Evolutionary conservation across 1,284 basidiomycete species (phyloP).

Genomic region (Sporisorium exsertum): DNA sequence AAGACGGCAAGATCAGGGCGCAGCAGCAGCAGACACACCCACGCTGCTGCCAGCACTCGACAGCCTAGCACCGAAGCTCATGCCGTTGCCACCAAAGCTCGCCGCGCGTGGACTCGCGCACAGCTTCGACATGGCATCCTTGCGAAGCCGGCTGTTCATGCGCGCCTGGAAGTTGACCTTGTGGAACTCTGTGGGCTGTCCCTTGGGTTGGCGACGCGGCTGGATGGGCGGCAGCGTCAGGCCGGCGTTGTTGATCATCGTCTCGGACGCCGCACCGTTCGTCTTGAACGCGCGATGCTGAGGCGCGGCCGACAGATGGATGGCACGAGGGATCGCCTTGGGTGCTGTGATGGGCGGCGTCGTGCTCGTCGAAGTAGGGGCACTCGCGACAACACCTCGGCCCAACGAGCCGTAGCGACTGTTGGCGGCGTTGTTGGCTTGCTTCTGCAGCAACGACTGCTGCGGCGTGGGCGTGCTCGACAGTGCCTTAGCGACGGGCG

Average conservation of each 20-base stretch:
- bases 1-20: slow-evolving; percentile 8
- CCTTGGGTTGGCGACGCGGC: slow-evolving; percentile 60
- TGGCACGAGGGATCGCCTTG: slow-evolving; percentile 49
- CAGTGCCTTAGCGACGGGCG: slow-evolving; percentile 32
- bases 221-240: slow-evolving; percentile 51
- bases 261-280: slow-evolving; percentile 10
- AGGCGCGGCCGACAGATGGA: slow-evolving; percentile 51
- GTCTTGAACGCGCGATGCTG: slow-evolving; percentile 50
- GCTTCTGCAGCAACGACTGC: slow-evolving; percentile 19
- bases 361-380: slow-evolving; percentile 31
- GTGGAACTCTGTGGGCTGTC: slow-evolving; percentile 61
- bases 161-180: slow-evolving; percentile 62
- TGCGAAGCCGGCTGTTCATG: slow-evolving; percentile 56
- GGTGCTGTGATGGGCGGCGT: slow-evolving; percentile 39
- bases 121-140: slow-evolving; percentile 63
- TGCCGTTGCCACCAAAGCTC: slow-evolving; percentile 47
- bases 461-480: slow-evolving; percentile 29
- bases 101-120: slow-evolving; percentile 60
- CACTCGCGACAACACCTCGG: slow-evolving; percentile 20
- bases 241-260: slow-evolving; percentile 33
- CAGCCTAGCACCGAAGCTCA: slow-evolving; percentile 46
- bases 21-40: slow-evolving; percentile 13
- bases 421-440: slow-evolving; percentile 6
- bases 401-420: slow-evolving; percentile 36
- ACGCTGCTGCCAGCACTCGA: slow-evolving; percentile 45